A percentile compares a stretch with the other conserved stretches of the same genome.
phyloP scores from a whole-genome alignment of 805 yeast species.

The Jamesozyma piceae region DNA sequence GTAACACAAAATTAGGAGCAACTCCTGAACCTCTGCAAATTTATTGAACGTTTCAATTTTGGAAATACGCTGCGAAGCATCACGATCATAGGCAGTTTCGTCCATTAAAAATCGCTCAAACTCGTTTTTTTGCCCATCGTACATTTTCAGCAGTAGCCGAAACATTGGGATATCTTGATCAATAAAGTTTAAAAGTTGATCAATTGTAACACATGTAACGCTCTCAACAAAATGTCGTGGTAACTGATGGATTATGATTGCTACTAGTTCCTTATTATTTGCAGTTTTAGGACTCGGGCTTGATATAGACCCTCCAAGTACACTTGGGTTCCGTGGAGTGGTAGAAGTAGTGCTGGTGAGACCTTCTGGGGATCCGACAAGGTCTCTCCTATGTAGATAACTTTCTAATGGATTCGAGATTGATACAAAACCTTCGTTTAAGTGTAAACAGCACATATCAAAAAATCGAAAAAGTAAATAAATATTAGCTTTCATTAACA shows the following conservation, averaged over 20 bases:
- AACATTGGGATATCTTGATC: slow-evolving; percentile 19
- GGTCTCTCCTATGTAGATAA: slow-evolving; percentile 14
- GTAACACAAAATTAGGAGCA: slow-evolving; percentile 19
- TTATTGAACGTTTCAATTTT: slow-evolving; percentile 7
- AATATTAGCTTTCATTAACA: slow-evolving; percentile 24
- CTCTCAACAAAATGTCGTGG: no score
- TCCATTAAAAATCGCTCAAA: slow-evolving; percentile 10
- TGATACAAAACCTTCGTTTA: slow-evolving; percentile 20
- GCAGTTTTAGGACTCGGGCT: background rate
- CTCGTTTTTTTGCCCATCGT: slow-evolving; percentile 10
- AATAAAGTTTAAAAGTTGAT: slow-evolving; percentile 6
- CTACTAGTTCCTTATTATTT: slow-evolving; percentile 13
- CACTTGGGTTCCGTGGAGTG: background rate
- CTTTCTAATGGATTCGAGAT: slow-evolving; percentile 23
- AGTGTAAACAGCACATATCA: slow-evolving; percentile 20
- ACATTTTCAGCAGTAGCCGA: slow-evolving; percentile 12
- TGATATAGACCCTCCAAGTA: background rate
- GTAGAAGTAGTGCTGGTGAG: background rate
- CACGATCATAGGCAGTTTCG: background rate
- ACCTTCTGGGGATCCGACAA: no score
- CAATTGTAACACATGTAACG: slow-evolving; percentile 10
- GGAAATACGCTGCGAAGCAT: background rate
- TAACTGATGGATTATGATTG: slow-evolving; percentile 10
- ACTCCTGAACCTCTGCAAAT: slow-evolving; percentile 17
- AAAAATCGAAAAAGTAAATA: slow-evolving; percentile 25